phyloP scores from a whole-genome alignment of 129 eudicot genomes.

The Flaveria sonorensis region DNA sequence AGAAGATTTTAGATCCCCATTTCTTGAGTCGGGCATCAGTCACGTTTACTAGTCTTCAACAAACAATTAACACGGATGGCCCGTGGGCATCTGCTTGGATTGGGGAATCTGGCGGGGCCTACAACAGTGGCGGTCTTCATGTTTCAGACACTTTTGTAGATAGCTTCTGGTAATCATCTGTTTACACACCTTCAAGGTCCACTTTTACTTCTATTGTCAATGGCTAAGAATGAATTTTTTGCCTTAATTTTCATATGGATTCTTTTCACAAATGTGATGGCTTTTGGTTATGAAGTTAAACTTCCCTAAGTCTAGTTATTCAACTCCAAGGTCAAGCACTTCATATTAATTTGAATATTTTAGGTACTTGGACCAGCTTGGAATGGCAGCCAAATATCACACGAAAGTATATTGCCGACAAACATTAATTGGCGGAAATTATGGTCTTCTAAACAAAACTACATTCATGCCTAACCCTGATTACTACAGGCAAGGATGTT shows the following conservation, averaged over 20 bases:
- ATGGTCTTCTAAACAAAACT: slow-evolving; percentile 66
- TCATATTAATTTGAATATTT: slow-evolving; percentile 19
- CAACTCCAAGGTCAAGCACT: slow-evolving; percentile 15
- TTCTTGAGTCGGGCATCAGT: slow-evolving; percentile 57
- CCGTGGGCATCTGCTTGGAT: slow-evolving; percentile 99
- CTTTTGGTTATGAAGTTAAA: background rate
- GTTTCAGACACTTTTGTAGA: slow-evolving; percentile 78
- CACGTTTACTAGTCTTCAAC: slow-evolving; percentile 50
- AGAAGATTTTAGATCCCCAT: slow-evolving; percentile 75
- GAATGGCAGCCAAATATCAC: slow-evolving; percentile 77
- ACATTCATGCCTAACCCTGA: slow-evolving; percentile 90
- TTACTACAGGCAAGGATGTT: slow-evolving; percentile 67
- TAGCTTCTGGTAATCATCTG: slow-evolving; percentile 84
- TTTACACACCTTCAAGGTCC: slow-evolving; percentile 10
- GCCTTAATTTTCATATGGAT: background rate
- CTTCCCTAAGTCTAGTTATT: background rate
- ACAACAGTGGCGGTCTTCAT: slow-evolving; percentile 77
- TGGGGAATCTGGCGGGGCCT: slow-evolving; percentile 97
- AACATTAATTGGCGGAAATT: slow-evolving; percentile 88
- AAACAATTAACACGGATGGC: slow-evolving; percentile 57
- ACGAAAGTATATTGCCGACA: slow-evolving; percentile 93
- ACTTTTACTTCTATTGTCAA: background rate
- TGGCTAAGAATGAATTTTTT: background rate
- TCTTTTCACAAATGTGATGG: no score
- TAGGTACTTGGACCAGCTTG: slow-evolving; percentile 97